These are phyloP conservation scores for Tulasnella sp. DNA, from an alignment of 768 basidiomycete genomes.

Conservation along the genomic window DNA sequence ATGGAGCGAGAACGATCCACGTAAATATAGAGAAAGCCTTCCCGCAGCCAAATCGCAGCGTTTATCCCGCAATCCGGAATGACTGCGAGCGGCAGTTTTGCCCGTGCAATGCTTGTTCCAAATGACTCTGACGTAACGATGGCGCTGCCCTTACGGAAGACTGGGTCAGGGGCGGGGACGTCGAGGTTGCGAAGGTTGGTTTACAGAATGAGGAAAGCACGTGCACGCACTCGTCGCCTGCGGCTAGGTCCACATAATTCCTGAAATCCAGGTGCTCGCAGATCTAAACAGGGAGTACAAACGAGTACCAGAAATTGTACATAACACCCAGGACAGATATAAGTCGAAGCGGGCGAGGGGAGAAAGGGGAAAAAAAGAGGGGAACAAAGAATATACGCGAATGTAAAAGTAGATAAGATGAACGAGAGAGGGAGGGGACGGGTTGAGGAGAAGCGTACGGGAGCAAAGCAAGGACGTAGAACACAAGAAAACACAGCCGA, in stretches of 20 bases:
- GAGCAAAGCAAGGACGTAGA: not conserved
- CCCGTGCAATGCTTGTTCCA: not conserved
- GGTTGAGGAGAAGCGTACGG: not conserved
- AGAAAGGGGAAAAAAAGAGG: not conserved
- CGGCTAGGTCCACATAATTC: constrained; percentile 5
- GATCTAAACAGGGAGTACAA: constrained; percentile 26
- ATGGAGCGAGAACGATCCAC: too few relatives aligned
- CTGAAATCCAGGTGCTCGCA: constrained; percentile 16
- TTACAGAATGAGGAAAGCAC: not conserved
- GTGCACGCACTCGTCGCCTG: not conserved
- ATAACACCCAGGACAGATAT: constrained; percentile 12
- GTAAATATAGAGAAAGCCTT: not conserved
- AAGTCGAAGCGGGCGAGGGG: constrained; percentile 12
- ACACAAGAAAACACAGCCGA: constrained; percentile 10
- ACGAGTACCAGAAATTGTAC: constrained; percentile 20
- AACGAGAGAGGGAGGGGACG: constrained; percentile 1
- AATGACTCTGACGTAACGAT: not conserved
- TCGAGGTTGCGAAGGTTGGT: not conserved
- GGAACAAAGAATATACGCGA: constrained; percentile 8
- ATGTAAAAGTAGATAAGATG: not conserved
- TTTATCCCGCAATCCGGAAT: not conserved
- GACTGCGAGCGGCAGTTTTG: not conserved
- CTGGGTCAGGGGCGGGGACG: too few relatives aligned
- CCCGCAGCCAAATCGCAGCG: not conserved
- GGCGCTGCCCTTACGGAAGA: too few relatives aligned